Base-by-base conservation (phyloP, 768 basidiomycete genomes). In the Podaxis rugospora region DNA sequence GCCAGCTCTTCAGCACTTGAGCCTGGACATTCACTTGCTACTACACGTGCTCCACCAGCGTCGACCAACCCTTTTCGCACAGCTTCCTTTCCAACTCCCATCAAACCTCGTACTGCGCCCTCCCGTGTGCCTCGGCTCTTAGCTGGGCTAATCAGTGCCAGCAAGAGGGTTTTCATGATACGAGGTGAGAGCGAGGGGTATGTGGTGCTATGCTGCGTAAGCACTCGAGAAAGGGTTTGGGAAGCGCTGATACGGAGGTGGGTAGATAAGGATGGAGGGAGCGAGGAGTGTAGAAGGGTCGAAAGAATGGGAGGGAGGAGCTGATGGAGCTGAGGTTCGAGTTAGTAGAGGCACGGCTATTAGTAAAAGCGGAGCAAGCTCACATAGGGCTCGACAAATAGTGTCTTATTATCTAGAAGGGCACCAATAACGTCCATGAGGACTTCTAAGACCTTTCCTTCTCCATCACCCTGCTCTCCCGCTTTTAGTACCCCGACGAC, bases 311-410 rank as follows among this genome's bases (percentile, higher is more conserved):
- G 89, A 1, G 95, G 95, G 0, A 98, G 83, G 14, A 98, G 81
- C 88, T 98, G 96, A 68, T 98, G 97, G 4, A 98, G 82, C 95
- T 98, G 11, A 54, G 27, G 42, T n/a, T 46, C 21, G 64, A 36
- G 63, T 28, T 44, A 50, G n/a, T 53, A 51, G 32, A 18, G 13
- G 28, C 42, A 44, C 2, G 14, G 4, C 37, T 53, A 37, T 25
- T 42, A 32, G 53, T n/a, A 37, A n/a, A 3, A 7, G 58, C 35
- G 32, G 40, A 5, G 7, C 51, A n/a, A 9, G 81, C 92, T 70
- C 68, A 97, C 95, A 70, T 97, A 98, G 47, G 96, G 97, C 73
- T 99, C 97, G 23, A 98, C 86, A 70, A 98, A 98, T 4, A 99
- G 77, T 0, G 91, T 90, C 32, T 82, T 77, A 72, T 98, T 99